Conservation (phyloP, 495 filamentous ascomycete genomes). For the Podospora pseudoanserina region DNA sequence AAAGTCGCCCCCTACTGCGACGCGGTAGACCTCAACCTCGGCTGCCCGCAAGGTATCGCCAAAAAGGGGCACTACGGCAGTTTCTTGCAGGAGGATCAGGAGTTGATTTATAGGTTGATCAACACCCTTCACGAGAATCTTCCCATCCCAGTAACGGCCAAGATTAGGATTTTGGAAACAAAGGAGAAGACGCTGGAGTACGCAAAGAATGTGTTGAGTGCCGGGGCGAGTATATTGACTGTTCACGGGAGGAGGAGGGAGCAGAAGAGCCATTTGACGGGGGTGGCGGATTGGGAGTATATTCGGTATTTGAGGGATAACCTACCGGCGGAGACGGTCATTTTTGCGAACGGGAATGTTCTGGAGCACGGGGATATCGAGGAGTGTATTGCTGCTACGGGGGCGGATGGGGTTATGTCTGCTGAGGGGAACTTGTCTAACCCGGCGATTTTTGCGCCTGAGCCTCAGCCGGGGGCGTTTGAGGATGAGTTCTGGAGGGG, state of each 20-base stretch:
- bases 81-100: conserved; percentile 91
- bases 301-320: conserved; percentile 80
- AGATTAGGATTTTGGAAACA: conserved; percentile 86
- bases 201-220: conserved; percentile 79
- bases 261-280: conserved; percentile 95
- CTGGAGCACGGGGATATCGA: conserved; percentile 78
- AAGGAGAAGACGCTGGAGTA: conserved; percentile 85
- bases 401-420: conserved; percentile 90
- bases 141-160: conserved; percentile 82
- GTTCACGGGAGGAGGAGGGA: conserved; percentile 87
- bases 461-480: conserved; percentile 60
- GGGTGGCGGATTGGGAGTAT: conserved; percentile 84
- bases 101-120: conserved; percentile 74
- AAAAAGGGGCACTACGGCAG: conserved; percentile 85
- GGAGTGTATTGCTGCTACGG: conserved; percentile 74
- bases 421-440: conserved; percentile 93
- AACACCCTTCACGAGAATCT: conserved; percentile 69
- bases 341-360: conserved; percentile 96
- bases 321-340: conserved; percentile 79
- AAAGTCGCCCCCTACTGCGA: conserved; percentile 82
- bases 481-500: conserved; percentile 81
- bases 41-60: conserved; percentile 97
- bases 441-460: conserved; percentile 75
- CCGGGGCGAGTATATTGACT: conserved; percentile 87
- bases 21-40: conserved; percentile 92